Evolutionary conservation across 2,329 filamentous ascomycete genomes (phyloP), one percentile per base, ranked within the genome.

Genomic region (Samsoniella hepiali): DNA sequence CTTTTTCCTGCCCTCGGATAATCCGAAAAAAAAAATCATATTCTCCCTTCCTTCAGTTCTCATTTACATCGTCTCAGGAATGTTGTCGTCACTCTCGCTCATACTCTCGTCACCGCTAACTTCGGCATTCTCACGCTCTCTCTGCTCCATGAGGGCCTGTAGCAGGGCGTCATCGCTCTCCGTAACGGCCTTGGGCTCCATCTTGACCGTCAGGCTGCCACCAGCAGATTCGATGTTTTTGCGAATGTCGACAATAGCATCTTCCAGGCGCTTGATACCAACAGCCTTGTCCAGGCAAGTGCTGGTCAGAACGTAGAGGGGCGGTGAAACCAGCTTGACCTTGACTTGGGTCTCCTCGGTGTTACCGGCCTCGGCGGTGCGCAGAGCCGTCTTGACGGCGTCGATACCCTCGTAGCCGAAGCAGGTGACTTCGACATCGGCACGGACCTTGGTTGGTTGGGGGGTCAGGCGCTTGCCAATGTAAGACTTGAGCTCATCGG

Each of bases 101-200:
- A 92, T 84, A 76, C 93, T 95, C 83, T 99, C 95, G 76, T 99
- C 96, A 73, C 95, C 95, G 77, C 93, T 97, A 73, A 99, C 92
- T 77, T 99, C 92, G 75, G 92, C 91, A 79, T 99, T 99, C 85
- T 98, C 94, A 69, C 92, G 89, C 83, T 97, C 95, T 69, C 91
- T 89, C 88, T 98, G 97, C 84, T 98, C 95, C 95, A 99, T 99
- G 68, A 99, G 85, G 59, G 94, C 95, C 77, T 97, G 93, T 68
- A 99, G 83, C 79, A 97, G 93, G 32, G 94, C 95, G 74, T 99
- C 95, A 72, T 99, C 96, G 77, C 93, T 96, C 84, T 98, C 96
- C 1, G 95, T 99, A 66, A 99, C 95, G 5, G 96, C 95, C 88
- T 98, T 98, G 69, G 95, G 95, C 72, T 95, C 93, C 95, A 99